Percentiles rank a stretch among this genome's conserved stretches.
Evolutionary conservation across 78 protist species (phyloP).

Genomic region (Dictyostelium firmibasis): DNA sequence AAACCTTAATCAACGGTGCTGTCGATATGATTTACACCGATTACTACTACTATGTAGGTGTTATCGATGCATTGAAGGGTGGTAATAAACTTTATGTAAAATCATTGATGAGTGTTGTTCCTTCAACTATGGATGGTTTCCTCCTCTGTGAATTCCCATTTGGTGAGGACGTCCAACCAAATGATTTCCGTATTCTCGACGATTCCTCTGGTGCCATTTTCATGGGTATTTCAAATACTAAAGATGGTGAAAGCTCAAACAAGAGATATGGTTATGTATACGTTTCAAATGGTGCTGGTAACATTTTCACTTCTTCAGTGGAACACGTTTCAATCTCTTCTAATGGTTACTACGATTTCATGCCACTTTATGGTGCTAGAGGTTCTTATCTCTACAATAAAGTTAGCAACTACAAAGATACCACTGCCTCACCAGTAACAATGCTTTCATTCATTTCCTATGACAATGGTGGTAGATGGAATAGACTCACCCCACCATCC

Average conservation of each 20-base stretch:
- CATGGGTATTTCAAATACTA: conserved; percentile 17
- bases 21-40: conserved; percentile 7
- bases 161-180: conserved; percentile 47
- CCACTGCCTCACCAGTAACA: neutral
- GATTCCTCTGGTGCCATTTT: conserved; percentile 27
- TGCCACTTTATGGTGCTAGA: conserved; percentile 10
- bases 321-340: neutral
- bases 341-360: conserved; percentile 18
- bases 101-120: neutral
- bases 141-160: conserved; percentile 31
- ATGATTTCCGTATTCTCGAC: conserved; percentile 43
- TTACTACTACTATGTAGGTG: conserved; percentile 23
- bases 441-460: neutral
- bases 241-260: neutral
- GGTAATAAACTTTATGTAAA: conserved; percentile 27
- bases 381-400: conserved; percentile 41
- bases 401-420: neutral
- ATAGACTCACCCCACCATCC: neutral
- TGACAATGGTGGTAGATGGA: conserved; percentile 70
- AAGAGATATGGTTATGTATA: neutral
- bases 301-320: neutral
- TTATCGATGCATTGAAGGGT: neutral
- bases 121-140: conserved; percentile 28
- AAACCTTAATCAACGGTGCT: neutral
- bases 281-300: conserved; percentile 21